Base-by-base conservation (phyloP, 345 rosid genomes). In the Toxicodendron radicans region DNA sequence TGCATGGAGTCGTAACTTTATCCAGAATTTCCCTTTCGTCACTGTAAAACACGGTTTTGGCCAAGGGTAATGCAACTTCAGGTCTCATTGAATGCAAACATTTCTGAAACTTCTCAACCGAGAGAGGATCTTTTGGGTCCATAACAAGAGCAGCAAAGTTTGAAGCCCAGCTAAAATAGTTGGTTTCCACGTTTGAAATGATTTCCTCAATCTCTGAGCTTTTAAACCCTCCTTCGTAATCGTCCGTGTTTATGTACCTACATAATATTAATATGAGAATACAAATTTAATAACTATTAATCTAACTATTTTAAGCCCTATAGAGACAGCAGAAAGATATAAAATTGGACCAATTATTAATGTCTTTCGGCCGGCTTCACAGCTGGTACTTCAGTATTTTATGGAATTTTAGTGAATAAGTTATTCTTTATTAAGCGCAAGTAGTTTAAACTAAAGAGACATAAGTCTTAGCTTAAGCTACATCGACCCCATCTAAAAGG, bases 221-320 rank as follows among this genome's bases (percentile, higher is more conserved):
- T 32, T 77, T 78, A 38, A 88, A 86, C 38, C 95, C 95, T 76
- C 97, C 93, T 78, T 83, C 77, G 46, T 90, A 92, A 21, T 82
- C 87, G 5, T 86, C 95, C 14, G 13, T 21, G 68, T 86, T 84
- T 66, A 90, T 75, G 71, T 86, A 90, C 88, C 97, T 92, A 45
- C 7, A 23, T 13, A 33, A 24, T 6, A 8, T 53, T 54, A 11
- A 63, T 9, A 61, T 45, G 9, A 46, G 10, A 24, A 58, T n/a
- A 53, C 3, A 70, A 23, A 58, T 21, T 21, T 58, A 27, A 27
- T 27, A 27, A 27, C 30, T 27, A 27, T 27, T 27, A 27, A 27
- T 2, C 30, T 27, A 27, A 27, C 30, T 27, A 27, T 27, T 27
- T 5, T 3, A 38, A 38, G 43, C 6, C 43, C 43, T 5, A 38